These are phyloP conservation scores for Zoysia japonica DNA, from an alignment of 176 grass and related monocot genomes.

Conservation along the genomic window DNA sequence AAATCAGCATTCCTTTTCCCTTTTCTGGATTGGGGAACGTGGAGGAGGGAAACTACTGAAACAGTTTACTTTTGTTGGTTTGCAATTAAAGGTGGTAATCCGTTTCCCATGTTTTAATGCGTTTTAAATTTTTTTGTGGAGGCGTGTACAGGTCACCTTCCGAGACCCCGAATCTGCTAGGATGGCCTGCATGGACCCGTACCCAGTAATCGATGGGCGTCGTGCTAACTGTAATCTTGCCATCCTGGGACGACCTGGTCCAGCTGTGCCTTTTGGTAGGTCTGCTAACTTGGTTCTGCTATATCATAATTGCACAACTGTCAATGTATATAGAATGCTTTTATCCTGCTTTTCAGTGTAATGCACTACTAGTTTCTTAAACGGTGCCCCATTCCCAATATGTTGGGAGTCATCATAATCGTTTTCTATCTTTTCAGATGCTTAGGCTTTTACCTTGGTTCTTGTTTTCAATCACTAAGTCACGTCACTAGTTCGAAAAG, in stretches of 20 bases:
- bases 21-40: background rate
- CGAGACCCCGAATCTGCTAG: slow-evolving; percentile 60
- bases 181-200: slow-evolving; percentile 63
- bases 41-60: background rate
- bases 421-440: slow-evolving; percentile 23
- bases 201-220: slow-evolving; percentile 65
- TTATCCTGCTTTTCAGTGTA: background rate
- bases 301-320: slow-evolving; percentile 14
- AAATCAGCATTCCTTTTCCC: background rate
- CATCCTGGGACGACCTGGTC: slow-evolving; percentile 60
- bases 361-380: background rate
- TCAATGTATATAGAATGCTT: slow-evolving; percentile 12
- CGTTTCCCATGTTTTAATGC: background rate
- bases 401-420: slow-evolving; percentile 32
- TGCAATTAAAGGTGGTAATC: background rate
- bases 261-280: slow-evolving; percentile 58
- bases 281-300: slow-evolving; percentile 29
- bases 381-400: slow-evolving; percentile 31
- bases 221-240: slow-evolving; percentile 80
- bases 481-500: slow-evolving; percentile 23
- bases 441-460: background rate
- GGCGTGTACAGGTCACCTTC: slow-evolving; percentile 60
- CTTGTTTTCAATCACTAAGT: slow-evolving; percentile 34
- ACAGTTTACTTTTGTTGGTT: background rate
- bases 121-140: slow-evolving; percentile 17